A percentile compares a stretch with the other conserved stretches of the same genome.
These are phyloP conservation scores for Mycena epipterygia DNA, from an alignment of 768 basidiomycete species.

Conservation along the genomic window DNA sequence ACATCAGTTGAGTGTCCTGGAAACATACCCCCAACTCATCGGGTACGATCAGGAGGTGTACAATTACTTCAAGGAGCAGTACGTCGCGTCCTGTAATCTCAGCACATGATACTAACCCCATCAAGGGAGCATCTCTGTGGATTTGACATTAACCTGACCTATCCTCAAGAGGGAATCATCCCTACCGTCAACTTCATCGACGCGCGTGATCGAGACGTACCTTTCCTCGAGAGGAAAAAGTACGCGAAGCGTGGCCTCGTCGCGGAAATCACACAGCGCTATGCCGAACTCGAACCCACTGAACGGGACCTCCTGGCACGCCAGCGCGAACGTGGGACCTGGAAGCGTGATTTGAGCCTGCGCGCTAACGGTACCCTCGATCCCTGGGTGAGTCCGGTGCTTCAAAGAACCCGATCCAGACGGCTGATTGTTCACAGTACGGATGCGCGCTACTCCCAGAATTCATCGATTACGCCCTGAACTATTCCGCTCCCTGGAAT, in stretches of 20 bases:
- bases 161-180: conserved; percentile 71
- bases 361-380: conserved; percentile 70
- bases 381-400: conserved; percentile 56
- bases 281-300: conserved; percentile 39
- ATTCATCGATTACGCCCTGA: conserved; percentile 79
- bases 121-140: conserved; percentile 71
- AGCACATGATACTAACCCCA: not conserved
- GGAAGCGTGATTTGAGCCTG: conserved; percentile 64
- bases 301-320: conserved; percentile 44
- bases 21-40: conserved; percentile 84
- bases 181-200: conserved; percentile 55
- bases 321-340: conserved; percentile 42
- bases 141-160: conserved; percentile 76
- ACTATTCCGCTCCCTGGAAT: conserved; percentile 78
- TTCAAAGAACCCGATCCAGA: not conserved
- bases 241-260: conserved; percentile 37
- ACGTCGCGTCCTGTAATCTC: conserved; percentile 41
- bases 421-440: conserved; percentile 53
- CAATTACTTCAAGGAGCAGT: conserved; percentile 80
- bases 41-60: conserved; percentile 77
- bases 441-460: conserved; percentile 76
- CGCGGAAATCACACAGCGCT: conserved; percentile 39
- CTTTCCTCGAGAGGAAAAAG: conserved; percentile 41
- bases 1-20: conserved; percentile 65
- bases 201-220: conserved; percentile 52